phyloP scores from a whole-genome alignment of 1,139 yeast genomes.

The Suhomyces terraborum region DNA sequence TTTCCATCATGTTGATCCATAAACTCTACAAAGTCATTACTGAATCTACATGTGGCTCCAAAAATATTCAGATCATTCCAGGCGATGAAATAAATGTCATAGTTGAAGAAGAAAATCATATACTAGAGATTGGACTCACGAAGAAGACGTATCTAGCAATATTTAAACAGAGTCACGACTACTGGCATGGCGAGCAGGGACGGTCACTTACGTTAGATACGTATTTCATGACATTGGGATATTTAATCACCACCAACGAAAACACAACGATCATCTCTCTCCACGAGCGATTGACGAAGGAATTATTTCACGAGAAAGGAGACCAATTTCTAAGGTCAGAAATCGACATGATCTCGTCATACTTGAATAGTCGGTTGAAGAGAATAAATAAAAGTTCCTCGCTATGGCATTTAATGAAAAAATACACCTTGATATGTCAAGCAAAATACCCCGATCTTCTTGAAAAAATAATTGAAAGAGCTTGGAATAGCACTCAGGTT shows the following conservation, averaged over 20 bases:
- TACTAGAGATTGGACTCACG: constrained; percentile 38
- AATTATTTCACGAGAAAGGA: constrained; percentile 17
- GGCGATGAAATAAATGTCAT: constrained; percentile 12
- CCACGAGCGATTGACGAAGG: constrained; percentile 31
- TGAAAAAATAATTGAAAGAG: constrained; percentile 18
- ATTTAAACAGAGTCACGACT: constrained; percentile 38
- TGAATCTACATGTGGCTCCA: constrained; percentile 17
- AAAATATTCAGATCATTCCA: constrained; percentile 29
- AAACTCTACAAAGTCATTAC: constrained; percentile 19
- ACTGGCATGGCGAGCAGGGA: constrained; percentile 27
- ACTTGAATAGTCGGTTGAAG: constrained; percentile 35
- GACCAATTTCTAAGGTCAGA: constrained; percentile 23
- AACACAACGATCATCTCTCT: constrained; percentile 36
- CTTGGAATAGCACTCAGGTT: constrained; percentile 33
- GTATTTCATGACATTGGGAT: constrained; percentile 36
- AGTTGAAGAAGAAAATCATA: constrained; percentile 15
- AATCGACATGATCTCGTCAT: constrained; percentile 34
- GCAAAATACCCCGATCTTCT: constrained; percentile 1
- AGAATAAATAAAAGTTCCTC: constrained; percentile 47
- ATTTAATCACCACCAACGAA: constrained; percentile 44
- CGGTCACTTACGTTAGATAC: constrained; percentile 6
- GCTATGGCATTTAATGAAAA: constrained; percentile 42
- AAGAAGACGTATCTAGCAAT: constrained; percentile 33
- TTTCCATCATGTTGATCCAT: constrained; percentile 12
- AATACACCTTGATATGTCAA: constrained; percentile 20